Evolutionary conservation across 306 rosid genomes (phyloP).

Genomic region (Luffa acutangula): DNA sequence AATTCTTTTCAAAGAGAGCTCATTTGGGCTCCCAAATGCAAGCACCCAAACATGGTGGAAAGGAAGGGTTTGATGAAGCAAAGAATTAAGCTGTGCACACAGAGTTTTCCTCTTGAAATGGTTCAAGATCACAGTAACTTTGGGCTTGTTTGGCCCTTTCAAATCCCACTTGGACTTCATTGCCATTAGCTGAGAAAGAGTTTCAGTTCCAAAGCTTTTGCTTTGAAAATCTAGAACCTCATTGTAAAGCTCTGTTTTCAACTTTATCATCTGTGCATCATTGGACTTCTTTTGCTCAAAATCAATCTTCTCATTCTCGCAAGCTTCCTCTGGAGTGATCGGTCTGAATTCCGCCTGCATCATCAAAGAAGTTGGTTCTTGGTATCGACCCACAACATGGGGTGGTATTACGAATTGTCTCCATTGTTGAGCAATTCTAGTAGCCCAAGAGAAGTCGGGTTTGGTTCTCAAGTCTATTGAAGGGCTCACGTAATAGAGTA

Average conservation of each 20-base stretch:
- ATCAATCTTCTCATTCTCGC: constrained; percentile 77
- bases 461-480: constrained; percentile 57
- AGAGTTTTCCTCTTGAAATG: constrained; percentile 94
- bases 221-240: constrained; percentile 58
- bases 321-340: constrained; percentile 30
- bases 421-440: constrained; percentile 78
- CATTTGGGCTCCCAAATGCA: constrained; percentile 93
- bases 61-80: constrained; percentile 72
- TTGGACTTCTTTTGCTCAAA: constrained; percentile 83
- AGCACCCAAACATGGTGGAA: constrained; percentile 95
- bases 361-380: constrained; percentile 46
- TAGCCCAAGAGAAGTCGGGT: constrained; percentile 77
- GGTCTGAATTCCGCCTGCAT: constrained; percentile 27
- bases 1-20: constrained; percentile 56
- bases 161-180: constrained; percentile 82
- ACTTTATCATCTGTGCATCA: constrained; percentile 69
- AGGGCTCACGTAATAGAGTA: constrained; percentile 83
- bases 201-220: constrained; percentile 45
- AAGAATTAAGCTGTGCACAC: constrained; percentile 73
- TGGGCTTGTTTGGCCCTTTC: constrained; percentile 40
- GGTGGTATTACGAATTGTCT: constrained; percentile 51
- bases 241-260: constrained; percentile 59
- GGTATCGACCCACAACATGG: constrained; percentile 49
- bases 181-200: constrained; percentile 57
- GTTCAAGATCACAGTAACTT: constrained; percentile 67